Evolutionary conservation across 2,329 filamentous ascomycete genomes (phyloP), one percentile per base, ranked within the genome.

Genomic region (Trichoderma sp.): DNA sequence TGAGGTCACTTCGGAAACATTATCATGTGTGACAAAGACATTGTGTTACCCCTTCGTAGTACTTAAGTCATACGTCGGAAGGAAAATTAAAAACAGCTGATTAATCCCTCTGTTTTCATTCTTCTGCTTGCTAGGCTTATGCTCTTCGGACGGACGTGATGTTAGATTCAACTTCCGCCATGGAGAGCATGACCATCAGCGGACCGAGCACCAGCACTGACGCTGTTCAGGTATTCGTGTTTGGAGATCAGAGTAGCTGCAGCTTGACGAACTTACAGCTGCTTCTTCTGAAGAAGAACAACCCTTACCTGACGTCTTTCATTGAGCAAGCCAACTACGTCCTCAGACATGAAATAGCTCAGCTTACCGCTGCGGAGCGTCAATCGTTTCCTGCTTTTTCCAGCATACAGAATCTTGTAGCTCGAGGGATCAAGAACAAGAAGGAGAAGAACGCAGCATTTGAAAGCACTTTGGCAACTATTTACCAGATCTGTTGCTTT

Each of bases 401-500:
- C 11, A 72, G 70, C 23, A 57, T 69, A 20, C 65, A 72, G 32
- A 47, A 69, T 20, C 70, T 72, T 57, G 55, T 72, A 39, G 23
- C 70, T 32, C 70, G 70, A n/a, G 65, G 23, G 4, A 30, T 39
- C 3, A 69, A 72, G 39, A 63, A 26, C 3, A 69, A 72, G 39
- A 63, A 26, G 13, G 53, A 63, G 1, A 64, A 36, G 20, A 69
- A 69, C 23, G 65, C 55, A 26, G 70, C 70, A 13, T 26, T 72
- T 11, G 65, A 72, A 30, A 72, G 70, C n/a, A 55, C 64, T 17
- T 28, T 72, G 23, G 32, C 66, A 28, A 72, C 70, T 17, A 28
- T 72, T 20, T 69, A 72, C 23, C 70, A 72, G 39, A 20, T 72
- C 6, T 69, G 70, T 6, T 62, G 36, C 28, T 72, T 72, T 9